Evolutionary conservation across 164 flowering plant genomes (phyloP), one percentile per base, ranked within the genome.

Genomic region (Chimonanthus salicifolius): DNA sequence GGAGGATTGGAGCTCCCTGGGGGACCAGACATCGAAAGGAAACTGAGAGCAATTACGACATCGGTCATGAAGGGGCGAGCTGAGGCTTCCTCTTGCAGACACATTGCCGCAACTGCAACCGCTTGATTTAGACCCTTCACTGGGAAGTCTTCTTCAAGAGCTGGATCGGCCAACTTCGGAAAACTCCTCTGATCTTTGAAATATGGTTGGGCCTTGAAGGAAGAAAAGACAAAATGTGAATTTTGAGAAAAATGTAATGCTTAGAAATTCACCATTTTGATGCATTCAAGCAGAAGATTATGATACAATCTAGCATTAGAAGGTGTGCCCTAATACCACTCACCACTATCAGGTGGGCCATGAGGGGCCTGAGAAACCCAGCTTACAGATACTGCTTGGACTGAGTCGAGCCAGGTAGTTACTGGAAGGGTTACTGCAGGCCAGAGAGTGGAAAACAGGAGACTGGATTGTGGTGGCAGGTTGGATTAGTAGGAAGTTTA

Each of bases 31-130:
- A 51, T 15, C 16, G 83, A 74, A 47, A 89, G 86, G 74, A 86
- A 89, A 74, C 86, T 82, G 11, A 88, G 80, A 51, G 91, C 83
- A 9, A 82, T 81, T 7, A 87, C 89, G 4, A 85, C 85, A 75
- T 89, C 93, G 18, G 85, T 80, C 21, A 87, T 89, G 73, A 87
- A 80, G 4, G 93, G 94, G 20, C 91, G 87, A 0, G 78, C 84
- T 7, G 75, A 49, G 33, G 88, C 78, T 77, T 89, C 91, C 68
- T 87, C 91, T 77, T 89, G 91, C n/a, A 89, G 83, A 60, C 94
- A 89, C 91, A 89, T 89, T 44, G 91, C 87, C 3, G 88, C 90
- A 21, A 89, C 80, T 0, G 90, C 94, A 50, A 89, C 88, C 0
- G 87, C 94, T 79, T 89, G 91, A 71, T 88, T 87, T 70, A 88